Percentiles rank a stretch among this genome's conserved stretches.
Conservation (phyloP, 495 filamentous ascomycete genomes). For the Neurospora sp. region DNA sequence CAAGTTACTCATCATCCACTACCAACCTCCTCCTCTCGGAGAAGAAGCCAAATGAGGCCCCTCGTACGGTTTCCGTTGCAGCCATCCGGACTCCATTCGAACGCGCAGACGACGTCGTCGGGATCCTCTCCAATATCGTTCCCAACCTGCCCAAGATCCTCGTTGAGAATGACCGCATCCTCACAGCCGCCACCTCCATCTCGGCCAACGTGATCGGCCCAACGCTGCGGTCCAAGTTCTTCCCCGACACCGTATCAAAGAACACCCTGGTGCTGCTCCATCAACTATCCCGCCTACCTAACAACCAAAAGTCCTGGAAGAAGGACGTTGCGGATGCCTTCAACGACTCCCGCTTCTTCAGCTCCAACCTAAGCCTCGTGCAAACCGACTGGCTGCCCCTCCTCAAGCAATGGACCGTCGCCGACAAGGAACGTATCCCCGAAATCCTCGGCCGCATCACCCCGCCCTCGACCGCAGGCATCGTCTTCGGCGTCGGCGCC, state of each 20-base stretch:
- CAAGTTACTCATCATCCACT: constrained; percentile 16
- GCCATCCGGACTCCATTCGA: constrained; percentile 21
- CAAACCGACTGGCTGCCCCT: constrained; percentile 72
- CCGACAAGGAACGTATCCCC: constrained; percentile 78
- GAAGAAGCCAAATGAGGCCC: constrained; percentile 12
- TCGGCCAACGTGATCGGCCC: constrained; percentile 77
- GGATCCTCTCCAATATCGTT: constrained; percentile 67
- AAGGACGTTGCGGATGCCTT: constrained; percentile 88
- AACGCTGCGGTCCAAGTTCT: constrained; percentile 71
- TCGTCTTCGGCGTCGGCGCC: constrained; percentile 95
- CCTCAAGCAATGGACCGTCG: constrained; percentile 68
- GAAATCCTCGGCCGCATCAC: constrained; percentile 72
- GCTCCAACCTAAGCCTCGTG: constrained; percentile 51
- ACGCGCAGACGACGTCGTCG: constrained; percentile 65
- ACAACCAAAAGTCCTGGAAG: constrained; percentile 82
- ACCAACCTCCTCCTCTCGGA: constrained; percentile 10
- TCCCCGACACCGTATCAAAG: constrained; percentile 75
- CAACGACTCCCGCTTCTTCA: constrained; percentile 80
- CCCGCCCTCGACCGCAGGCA: constrained; percentile 85
- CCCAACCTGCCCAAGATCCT: constrained; percentile 79
- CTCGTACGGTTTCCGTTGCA: constrained; percentile 5
- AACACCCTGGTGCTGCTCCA: constrained; percentile 63
- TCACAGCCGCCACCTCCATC: constrained; percentile 64
- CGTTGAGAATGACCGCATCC: constrained; percentile 74
- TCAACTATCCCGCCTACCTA: constrained; percentile 63